A percentile compares a stretch with the other conserved stretches of the same genome.
phyloP scores from a whole-genome alignment of 2,329 filamentous ascomycete genomes.

The Tolypocladium inflatum region DNA sequence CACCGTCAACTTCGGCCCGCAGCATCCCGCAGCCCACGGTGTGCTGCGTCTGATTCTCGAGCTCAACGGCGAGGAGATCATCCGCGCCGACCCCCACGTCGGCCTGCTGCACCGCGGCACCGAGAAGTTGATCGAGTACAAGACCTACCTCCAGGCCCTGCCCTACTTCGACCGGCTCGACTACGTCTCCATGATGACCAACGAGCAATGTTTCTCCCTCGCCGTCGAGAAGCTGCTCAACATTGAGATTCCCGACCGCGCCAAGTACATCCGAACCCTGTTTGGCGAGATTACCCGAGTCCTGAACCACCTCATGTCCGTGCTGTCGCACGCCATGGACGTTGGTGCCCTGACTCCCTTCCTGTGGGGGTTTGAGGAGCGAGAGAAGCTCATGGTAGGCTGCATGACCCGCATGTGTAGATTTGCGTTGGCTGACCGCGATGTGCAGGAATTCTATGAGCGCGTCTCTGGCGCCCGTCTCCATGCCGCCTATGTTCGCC shows the following conservation, averaged over 20 bases:
- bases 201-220: conserved; percentile 94
- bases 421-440: neutral
- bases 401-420: neutral
- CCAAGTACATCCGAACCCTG: conserved; percentile 93
- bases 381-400: conserved; percentile 97
- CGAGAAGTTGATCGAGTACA: conserved; percentile 99
- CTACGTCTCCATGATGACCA: conserved; percentile 99
- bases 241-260: conserved; percentile 86
- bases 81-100: conserved; percentile 93
- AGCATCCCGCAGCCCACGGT: conserved; percentile 97
- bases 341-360: conserved; percentile 97
- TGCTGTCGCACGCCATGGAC: conserved; percentile 96
- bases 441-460: conserved; percentile 92
- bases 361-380: conserved; percentile 98
- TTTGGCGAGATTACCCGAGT: conserved; percentile 93
- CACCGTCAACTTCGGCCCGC: conserved; percentile 98
- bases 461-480: conserved; percentile 96
- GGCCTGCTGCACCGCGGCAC: conserved; percentile 93
- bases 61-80: conserved; percentile 93
- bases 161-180: conserved; percentile 98
- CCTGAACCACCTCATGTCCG: conserved; percentile 96
- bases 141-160: conserved; percentile 95
- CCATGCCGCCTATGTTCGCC: conserved; percentile 92
- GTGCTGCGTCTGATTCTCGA: conserved; percentile 96
- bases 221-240: conserved; percentile 98